A percentile compares a stretch with the other conserved stretches of the same genome.
These are phyloP conservation scores for Alternaria panax DNA, from an alignment of 2,329 filamentous ascomycete species.

Conservation along the genomic window DNA sequence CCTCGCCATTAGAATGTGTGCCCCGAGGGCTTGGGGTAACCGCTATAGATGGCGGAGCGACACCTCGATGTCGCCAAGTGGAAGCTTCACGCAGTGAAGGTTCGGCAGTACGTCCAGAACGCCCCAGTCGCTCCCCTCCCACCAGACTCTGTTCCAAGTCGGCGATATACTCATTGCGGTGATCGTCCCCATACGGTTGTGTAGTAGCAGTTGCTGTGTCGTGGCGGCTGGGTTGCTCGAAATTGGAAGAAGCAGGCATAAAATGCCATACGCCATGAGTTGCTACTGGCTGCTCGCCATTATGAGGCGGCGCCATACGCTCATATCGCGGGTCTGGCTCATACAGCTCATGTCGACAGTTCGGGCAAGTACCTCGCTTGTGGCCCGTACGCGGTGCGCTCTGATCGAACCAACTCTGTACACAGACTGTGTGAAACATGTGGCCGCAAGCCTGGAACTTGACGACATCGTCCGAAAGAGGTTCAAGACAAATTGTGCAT, in stretches of 20 bases:
- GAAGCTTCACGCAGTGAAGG: no score
- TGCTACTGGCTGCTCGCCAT: not conserved
- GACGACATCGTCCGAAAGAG: conserved; percentile 4
- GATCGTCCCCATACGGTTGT: not conserved
- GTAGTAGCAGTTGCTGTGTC: not conserved
- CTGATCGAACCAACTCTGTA: conserved; percentile 6
- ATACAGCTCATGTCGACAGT: conserved; percentile 10
- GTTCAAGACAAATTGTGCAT: conserved; percentile 8
- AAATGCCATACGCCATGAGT: not conserved
- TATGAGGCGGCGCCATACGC: not conserved
- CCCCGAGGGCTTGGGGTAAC: no score
- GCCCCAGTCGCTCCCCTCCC: not conserved
- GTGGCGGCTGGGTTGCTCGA: not conserved
- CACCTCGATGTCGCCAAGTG: no score
- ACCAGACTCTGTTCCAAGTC: not conserved
- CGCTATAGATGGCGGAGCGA: no score
- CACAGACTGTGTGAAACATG: conserved; percentile 9
- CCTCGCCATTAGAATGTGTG: no score
- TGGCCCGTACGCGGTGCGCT: not conserved
- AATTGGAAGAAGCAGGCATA: not conserved
- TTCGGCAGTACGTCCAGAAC: no score
- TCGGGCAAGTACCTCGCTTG: conserved; percentile 8
- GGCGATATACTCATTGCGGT: not conserved
- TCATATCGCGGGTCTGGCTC: conserved; percentile 1
- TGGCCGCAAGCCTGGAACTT: conserved; percentile 7